phyloP scores from a whole-genome alignment of 2,329 filamentous ascomycete species.

The Rachicladosporium sp. region DNA sequence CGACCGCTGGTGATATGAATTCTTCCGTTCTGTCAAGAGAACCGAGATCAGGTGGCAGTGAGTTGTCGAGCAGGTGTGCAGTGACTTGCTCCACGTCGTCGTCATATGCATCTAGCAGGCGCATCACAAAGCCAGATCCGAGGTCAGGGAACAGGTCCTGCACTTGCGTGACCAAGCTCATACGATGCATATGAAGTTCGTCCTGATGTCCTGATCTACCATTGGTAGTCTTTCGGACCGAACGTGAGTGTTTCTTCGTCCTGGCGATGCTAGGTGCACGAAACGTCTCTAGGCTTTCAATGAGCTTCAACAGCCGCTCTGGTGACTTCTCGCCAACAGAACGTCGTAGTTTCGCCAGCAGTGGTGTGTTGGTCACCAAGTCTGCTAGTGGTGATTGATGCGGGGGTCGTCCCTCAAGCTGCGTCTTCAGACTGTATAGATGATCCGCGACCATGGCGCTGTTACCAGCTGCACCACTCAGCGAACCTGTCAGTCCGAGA shows the following conservation, averaged over 20 bases:
- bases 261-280: conserved; percentile 41
- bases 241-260: conserved; percentile 43
- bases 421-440: conserved; percentile 65
- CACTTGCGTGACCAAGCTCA: conserved; percentile 79
- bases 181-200: conserved; percentile 61
- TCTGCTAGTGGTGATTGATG: conserved; percentile 60
- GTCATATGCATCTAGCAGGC: conserved; percentile 64
- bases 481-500: conserved; percentile 58
- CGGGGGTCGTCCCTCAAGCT: conserved; percentile 49
- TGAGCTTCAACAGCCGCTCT: conserved; percentile 46
- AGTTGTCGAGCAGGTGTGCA: conserved; percentile 67
- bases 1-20: conserved; percentile 7
- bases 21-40: conserved; percentile 51
- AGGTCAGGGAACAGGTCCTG: conserved; percentile 87
- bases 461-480: conserved; percentile 54
- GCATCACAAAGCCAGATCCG: conserved; percentile 68
- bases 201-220: conserved; percentile 10
- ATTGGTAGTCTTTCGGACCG: conserved; percentile 25
- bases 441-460: conserved; percentile 69
- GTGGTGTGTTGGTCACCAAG: conserved; percentile 66
- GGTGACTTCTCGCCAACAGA: conserved; percentile 41
- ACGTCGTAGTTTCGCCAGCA: conserved; percentile 52
- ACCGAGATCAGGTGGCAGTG: conserved; percentile 57
- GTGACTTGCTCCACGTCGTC: conserved; percentile 70
- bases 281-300: conserved; percentile 49